Percentiles rank a stretch among this genome's conserved stretches.
Evolutionary conservation across 2,329 filamentous ascomycete genomes (phyloP).

Genomic region (Phyllosticta citrichinensis): DNA sequence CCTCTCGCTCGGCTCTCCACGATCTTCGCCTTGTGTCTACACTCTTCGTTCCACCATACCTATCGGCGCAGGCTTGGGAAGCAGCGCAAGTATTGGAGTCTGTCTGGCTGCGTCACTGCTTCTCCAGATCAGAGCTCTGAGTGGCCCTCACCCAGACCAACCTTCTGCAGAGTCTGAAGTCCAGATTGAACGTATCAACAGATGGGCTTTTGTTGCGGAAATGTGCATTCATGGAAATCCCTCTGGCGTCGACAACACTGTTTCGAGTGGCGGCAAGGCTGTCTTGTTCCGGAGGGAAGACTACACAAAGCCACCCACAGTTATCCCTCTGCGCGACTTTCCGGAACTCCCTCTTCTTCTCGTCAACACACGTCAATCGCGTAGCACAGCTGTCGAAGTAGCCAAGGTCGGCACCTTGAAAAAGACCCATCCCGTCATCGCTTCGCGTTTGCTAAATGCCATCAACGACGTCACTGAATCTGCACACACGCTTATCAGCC

Average conservation of each 20-base stretch:
- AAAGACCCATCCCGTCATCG: constrained; percentile 62
- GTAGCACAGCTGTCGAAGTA: constrained; percentile 78
- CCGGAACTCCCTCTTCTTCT: constrained; percentile 84
- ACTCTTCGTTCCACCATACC: constrained; percentile 90
- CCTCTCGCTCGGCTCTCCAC: constrained; percentile 69
- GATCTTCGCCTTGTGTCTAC: constrained; percentile 74
- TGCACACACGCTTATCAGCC: constrained; percentile 44
- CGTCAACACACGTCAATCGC: constrained; percentile 79
- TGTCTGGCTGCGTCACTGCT: constrained; percentile 78
- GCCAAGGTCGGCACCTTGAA: constrained; percentile 71
- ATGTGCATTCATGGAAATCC: constrained; percentile 97
- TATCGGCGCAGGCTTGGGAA: constrained; percentile 82
- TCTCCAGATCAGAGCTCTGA: constrained; percentile 76
- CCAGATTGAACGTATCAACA: constrained; percentile 91
- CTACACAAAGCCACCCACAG: constrained; percentile 64
- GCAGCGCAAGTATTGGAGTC: constrained; percentile 87
- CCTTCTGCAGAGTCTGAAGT: constrained; percentile 75
- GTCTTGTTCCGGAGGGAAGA: constrained; percentile 80
- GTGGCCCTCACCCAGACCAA: constrained; percentile 86
- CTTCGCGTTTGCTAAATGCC: constrained; percentile 70
- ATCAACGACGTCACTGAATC: constrained; percentile 65
- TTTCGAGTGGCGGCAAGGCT: constrained; percentile 85
- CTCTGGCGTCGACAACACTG: constrained; percentile 94
- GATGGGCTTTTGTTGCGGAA: constrained; percentile 94
- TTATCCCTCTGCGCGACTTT: constrained; percentile 73